Conservation (phyloP, 345 rosid species). For the Leavenworthia alabamica region DNA sequence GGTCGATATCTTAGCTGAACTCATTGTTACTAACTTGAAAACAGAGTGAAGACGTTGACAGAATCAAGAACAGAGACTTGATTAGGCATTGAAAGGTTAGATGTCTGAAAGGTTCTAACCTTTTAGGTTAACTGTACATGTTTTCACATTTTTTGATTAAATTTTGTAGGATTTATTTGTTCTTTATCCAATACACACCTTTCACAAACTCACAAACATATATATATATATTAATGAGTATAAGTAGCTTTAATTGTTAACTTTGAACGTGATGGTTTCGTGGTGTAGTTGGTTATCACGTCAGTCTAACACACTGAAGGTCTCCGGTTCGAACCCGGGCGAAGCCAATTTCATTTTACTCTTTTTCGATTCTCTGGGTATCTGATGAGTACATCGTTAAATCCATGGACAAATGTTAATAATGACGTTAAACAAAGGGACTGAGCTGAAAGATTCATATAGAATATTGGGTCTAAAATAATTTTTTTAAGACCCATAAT, state of each 20-base stretch:
- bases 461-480: neutral
- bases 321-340: slow-evolving; percentile 91
- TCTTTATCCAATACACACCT: neutral
- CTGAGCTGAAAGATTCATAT: neutral
- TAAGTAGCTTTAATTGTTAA: too few relatives aligned
- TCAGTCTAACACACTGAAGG: slow-evolving; percentile 97
- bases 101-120: slow-evolving; percentile 4
- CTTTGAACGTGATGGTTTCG: slow-evolving; percentile 42
- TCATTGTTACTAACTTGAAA: slow-evolving; percentile 33
- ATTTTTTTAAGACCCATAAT: too few relatives aligned
- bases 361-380: neutral
- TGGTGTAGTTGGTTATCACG: slow-evolving; percentile 99
- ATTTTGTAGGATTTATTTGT: neutral
- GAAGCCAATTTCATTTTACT: slow-evolving; percentile 25
- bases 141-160: neutral
- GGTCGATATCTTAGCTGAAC: slow-evolving; percentile 71
- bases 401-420: neutral
- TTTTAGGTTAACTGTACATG: slow-evolving; percentile 18
- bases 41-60: slow-evolving; percentile 15
- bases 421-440: neutral
- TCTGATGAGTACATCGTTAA: neutral
- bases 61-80: neutral
- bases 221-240: neutral
- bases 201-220: neutral
- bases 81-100: neutral